Conservation (phyloP, 192 early-diverging fungal species). For the Kickxella alabastrina region DNA sequence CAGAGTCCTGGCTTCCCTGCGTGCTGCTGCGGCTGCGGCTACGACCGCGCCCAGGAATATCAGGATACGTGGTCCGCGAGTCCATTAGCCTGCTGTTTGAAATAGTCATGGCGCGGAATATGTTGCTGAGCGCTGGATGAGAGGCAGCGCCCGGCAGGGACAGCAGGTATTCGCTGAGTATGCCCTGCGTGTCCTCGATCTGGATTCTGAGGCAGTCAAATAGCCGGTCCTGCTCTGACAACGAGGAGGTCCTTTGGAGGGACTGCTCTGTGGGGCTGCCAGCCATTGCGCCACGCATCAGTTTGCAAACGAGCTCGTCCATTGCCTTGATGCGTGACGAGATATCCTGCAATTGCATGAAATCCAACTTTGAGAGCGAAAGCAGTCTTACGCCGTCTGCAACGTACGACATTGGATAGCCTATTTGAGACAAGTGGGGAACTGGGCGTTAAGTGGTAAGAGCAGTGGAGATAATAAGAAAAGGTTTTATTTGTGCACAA, state of each 20-base stretch:
- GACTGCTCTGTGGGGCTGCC: neutral
- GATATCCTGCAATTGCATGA: slow-evolving; percentile 24
- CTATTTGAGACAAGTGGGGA: neutral
- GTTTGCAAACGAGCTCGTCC: slow-evolving; percentile 43
- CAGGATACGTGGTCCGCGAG: neutral
- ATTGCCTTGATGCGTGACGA: slow-evolving; percentile 32
- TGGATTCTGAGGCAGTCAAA: slow-evolving; percentile 28
- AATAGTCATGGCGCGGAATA: no score
- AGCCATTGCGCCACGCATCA: slow-evolving; percentile 19
- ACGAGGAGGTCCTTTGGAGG: neutral
- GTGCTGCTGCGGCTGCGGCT: slow-evolving; percentile 39
- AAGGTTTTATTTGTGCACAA: no score
- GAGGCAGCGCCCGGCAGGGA: slow-evolving; percentile 20
- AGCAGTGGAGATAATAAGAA: no score
- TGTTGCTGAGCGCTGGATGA: slow-evolving; percentile 14
- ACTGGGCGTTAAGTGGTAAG: no score
- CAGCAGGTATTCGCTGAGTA: slow-evolving; percentile 25
- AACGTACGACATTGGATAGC: neutral
- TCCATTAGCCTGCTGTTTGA: neutral
- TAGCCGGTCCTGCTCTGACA: neutral
- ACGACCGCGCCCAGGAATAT: neutral
- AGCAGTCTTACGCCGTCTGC: neutral
- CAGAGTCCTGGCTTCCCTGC: slow-evolving; percentile 27
- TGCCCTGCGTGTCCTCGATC: slow-evolving; percentile 23
- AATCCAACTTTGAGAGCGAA: slow-evolving; percentile 23